phyloP scores from a whole-genome alignment of 2,329 filamentous ascomycete species.

The Bipolaris oryzae region DNA sequence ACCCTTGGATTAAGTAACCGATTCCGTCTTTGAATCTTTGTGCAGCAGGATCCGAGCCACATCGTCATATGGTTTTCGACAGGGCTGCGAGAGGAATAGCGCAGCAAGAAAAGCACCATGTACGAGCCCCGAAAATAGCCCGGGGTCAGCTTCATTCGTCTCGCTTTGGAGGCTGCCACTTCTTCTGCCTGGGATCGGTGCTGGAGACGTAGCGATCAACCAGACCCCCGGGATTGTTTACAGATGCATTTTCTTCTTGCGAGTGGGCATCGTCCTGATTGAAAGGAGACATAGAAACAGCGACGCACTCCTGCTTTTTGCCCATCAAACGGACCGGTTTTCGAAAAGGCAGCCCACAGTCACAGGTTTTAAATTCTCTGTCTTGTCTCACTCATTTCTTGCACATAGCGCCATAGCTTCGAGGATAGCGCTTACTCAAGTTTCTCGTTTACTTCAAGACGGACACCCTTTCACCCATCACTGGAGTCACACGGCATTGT shows the following conservation, averaged over 20 bases:
- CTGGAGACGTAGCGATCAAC: background rate
- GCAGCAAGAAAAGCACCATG: conserved; percentile 6
- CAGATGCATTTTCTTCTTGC: conserved; percentile 13
- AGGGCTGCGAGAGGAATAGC: background rate
- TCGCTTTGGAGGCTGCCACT: background rate
- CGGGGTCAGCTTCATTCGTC: background rate
- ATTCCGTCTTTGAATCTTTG: background rate
- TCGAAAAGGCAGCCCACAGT: background rate
- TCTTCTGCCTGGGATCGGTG: background rate
- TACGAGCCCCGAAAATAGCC: background rate
- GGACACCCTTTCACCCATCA: background rate
- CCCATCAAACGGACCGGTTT: background rate
- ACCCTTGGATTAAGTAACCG: background rate
- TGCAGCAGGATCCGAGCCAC: conserved; percentile 3
- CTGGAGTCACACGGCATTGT: background rate
- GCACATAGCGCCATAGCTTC: background rate
- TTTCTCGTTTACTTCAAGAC: background rate
- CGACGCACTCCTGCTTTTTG: background rate
- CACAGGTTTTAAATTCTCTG: background rate
- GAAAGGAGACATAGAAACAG: conserved; percentile 3
- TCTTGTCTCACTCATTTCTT: background rate
- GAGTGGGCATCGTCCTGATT: background rate
- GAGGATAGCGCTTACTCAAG: background rate
- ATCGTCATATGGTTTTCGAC: background rate
- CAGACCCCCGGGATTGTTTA: background rate